Percentiles rank a stretch among this genome's conserved stretches.
phyloP scores from a whole-genome alignment of 148 eudicot genomes.

The Vaccinium macrocarpon region DNA sequence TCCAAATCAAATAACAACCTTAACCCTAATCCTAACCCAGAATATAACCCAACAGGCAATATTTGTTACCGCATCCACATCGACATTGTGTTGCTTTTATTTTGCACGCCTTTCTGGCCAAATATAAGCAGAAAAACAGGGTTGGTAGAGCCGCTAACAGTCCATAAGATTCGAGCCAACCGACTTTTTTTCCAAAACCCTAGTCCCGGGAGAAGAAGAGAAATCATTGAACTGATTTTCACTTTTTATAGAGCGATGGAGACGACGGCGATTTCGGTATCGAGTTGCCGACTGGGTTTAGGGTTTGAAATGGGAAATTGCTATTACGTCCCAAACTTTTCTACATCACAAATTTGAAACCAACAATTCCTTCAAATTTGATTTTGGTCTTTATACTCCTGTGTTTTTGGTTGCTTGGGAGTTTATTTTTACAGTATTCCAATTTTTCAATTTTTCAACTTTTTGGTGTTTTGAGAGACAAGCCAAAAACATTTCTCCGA shows the following conservation, averaged over 20 bases:
- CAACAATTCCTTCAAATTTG: too few relatives aligned
- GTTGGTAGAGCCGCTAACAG: not conserved
- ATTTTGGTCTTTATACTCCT: too few relatives aligned
- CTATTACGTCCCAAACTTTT: not conserved
- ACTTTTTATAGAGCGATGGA: not conserved
- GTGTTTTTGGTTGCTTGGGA: too few relatives aligned
- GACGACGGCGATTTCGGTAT: not conserved
- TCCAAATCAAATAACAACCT: not conserved
- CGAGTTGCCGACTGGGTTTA: not conserved
- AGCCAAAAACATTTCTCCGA: too few relatives aligned
- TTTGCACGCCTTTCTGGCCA: not conserved
- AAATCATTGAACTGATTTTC: not conserved
- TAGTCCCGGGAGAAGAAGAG: not conserved
- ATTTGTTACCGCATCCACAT: not conserved
- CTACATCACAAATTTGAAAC: not conserved
- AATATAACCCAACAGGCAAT: not conserved
- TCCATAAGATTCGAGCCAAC: not conserved
- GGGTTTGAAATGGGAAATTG: not conserved
- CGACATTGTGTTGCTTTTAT: not conserved
- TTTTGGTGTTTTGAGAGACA: too few relatives aligned
- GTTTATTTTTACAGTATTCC: too few relatives aligned
- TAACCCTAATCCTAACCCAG: slow-evolving; percentile 4
- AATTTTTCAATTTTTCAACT: too few relatives aligned
- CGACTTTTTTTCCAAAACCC: not conserved
- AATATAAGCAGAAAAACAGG: not conserved